Evolutionary conservation across 108 stramenopile species (phyloP).

Genomic region (Hondaea fermentalgiana): DNA sequence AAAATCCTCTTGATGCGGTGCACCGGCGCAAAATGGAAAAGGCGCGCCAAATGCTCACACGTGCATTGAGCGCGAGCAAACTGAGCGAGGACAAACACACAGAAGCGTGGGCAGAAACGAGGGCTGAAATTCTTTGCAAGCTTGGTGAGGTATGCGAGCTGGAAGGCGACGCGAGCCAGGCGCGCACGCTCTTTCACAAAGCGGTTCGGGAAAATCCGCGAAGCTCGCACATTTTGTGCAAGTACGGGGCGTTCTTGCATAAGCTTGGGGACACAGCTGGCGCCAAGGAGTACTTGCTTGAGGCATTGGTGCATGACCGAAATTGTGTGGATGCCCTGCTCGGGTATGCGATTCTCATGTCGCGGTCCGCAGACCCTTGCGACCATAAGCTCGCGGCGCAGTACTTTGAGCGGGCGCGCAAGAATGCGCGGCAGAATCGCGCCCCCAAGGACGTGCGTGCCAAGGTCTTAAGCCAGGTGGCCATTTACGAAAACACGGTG

Average conservation of each 20-base stretch:
- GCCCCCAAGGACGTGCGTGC: not conserved
- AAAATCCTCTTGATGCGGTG: not conserved
- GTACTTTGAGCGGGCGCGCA: constrained; percentile 15
- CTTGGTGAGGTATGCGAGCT: not conserved
- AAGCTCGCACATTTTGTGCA: not conserved
- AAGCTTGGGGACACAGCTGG: not conserved
- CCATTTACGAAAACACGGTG: not conserved
- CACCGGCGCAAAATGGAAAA: not conserved
- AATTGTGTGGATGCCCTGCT: not conserved
- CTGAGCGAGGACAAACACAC: not conserved
- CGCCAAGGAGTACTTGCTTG: not conserved
- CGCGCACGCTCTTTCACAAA: not conserved
- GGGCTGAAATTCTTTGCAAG: constrained; percentile 1
- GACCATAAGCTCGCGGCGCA: not conserved
- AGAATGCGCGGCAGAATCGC: not conserved
- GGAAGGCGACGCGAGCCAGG: not conserved
- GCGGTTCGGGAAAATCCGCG: not conserved
- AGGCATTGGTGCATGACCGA: constrained; percentile 1
- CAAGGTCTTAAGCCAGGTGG: not conserved
- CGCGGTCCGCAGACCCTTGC: not conserved
- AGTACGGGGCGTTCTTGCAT: not conserved
- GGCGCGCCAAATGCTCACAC: not conserved
- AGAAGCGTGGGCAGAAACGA: not conserved
- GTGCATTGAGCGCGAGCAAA: not conserved
- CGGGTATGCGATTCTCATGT: not conserved